Base-by-base conservation (phyloP, 495 filamentous ascomycete species). In the Usnea hakonensis region DNA sequence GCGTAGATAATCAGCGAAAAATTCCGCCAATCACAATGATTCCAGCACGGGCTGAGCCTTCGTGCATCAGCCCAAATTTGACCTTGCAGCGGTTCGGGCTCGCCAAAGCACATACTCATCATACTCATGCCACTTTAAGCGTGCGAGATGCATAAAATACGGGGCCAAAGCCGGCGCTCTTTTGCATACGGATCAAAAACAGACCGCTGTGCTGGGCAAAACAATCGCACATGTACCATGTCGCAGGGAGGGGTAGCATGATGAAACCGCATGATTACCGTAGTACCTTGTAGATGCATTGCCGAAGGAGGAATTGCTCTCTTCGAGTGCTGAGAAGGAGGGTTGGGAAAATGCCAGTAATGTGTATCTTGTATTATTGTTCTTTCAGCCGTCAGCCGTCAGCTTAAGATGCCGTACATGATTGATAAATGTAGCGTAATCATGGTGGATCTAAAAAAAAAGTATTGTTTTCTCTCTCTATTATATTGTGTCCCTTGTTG, bases 61-160 rank as follows among this genome's bases (percentile, higher is more conserved):
- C 41, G 52, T 66, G 64, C 64, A 66, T 63, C 46, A 66, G 46
- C 44, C 62, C 62, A 60, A 54, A 23, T 59, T 57, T 58, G 56
- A 64, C 67, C 67, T 69, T 69, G 68, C 68, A 69, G 68, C 65
- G 67, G 67, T 69, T 65, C 65, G 65, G 65, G 62, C 60, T 69
- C 65, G 65, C 66, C 62, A 69, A 63, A 66, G 64, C 61, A 59
- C 58, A n/a, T n/a, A 26, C 36, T 61, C 33, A 61, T 46, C 43
- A 66, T 58, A 58, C 38, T 64, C 56, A 37, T 64, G 67, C 67
- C 62, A 59, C 58, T 69, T 69, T 67, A 57, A 64, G 61, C 41
- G 32, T 61, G 44, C 37, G 37, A 58, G 37, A 57, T 55, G 38
- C 43, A 53, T 40, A 40, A 43, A 43, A 35, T 52, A 38, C 21